These are phyloP conservation scores for Silene latifolia DNA, from an alignment of 148 eudicot genomes.

Conservation along the genomic window DNA sequence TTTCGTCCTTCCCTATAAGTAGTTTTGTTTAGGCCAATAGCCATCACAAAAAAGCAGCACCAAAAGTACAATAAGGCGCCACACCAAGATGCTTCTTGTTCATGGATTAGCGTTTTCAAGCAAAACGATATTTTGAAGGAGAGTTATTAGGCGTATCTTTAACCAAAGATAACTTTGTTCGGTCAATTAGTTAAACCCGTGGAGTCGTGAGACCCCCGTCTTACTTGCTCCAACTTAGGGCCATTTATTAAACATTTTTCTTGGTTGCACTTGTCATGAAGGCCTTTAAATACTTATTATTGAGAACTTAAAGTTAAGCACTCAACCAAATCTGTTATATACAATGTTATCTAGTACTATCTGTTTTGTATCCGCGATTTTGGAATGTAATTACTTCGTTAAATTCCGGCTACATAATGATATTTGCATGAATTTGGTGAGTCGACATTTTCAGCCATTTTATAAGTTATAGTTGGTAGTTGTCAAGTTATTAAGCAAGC, in stretches of 20 bases:
- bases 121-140: conserved; percentile 10
- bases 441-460: background rate
- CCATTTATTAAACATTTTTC: conserved; percentile 10
- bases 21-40: background rate
- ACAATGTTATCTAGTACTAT: conserved; percentile 8
- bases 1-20: background rate
- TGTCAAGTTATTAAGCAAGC: conserved; percentile 5
- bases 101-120: background rate
- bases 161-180: background rate
- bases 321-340: conserved; percentile 4
- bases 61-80: background rate
- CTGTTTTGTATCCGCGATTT: conserved; percentile 14
- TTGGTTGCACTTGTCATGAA: conserved; percentile 20
- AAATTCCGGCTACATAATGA: background rate
- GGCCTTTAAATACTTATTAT: conserved; percentile 18
- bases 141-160: background rate
- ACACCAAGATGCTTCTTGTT: background rate
- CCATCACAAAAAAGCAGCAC: background rate
- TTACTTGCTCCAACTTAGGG: background rate
- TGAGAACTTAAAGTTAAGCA: conserved; percentile 9
- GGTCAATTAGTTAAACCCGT: background rate
- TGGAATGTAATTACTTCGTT: conserved; percentile 10
- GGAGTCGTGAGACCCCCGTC: background rate
- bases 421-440: conserved; percentile 2
- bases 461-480: background rate